phyloP scores from a whole-genome alignment of 202 grass and related monocot genomes.

The Bolboschoenoplectus hybrid region DNA sequence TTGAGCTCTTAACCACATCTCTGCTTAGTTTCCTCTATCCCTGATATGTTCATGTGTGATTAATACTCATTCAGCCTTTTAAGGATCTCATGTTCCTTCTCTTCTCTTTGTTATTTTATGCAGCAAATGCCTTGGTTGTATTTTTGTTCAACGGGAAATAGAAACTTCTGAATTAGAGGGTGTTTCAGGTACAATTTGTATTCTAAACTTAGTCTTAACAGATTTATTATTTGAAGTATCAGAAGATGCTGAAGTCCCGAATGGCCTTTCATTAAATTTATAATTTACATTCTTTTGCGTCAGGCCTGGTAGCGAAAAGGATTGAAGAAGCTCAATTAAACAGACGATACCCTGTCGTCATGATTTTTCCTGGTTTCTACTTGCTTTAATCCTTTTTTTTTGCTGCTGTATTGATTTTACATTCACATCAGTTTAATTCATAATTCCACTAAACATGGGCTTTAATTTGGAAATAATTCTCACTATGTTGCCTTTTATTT shows the following conservation, averaged over 20 bases:
- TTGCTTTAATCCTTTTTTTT: conserved; percentile 11
- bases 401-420: not conserved
- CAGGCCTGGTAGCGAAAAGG: conserved; percentile 75
- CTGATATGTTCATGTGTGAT: not conserved
- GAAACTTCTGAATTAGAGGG: conserved; percentile 75
- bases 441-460: not conserved
- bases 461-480: not conserved
- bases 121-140: conserved; percentile 95
- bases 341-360: conserved; percentile 49
- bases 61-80: not conserved
- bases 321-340: conserved; percentile 58
- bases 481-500: not conserved
- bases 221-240: not conserved
- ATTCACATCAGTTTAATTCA: not conserved
- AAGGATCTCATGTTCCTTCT: not conserved
- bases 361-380: conserved; percentile 78
- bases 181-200: conserved; percentile 66
- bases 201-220: not conserved
- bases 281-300: not conserved
- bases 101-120: conserved; percentile 31
- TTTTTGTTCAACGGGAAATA: conserved; percentile 85
- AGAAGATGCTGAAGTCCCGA: not conserved
- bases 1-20: not conserved
- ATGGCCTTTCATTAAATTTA: not conserved
- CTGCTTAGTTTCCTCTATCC: not conserved